Evolutionary conservation across 495 filamentous ascomycete species (phyloP), one percentile per base, ranked within the genome.

Genomic region (Hypoxylon perforatum): DNA sequence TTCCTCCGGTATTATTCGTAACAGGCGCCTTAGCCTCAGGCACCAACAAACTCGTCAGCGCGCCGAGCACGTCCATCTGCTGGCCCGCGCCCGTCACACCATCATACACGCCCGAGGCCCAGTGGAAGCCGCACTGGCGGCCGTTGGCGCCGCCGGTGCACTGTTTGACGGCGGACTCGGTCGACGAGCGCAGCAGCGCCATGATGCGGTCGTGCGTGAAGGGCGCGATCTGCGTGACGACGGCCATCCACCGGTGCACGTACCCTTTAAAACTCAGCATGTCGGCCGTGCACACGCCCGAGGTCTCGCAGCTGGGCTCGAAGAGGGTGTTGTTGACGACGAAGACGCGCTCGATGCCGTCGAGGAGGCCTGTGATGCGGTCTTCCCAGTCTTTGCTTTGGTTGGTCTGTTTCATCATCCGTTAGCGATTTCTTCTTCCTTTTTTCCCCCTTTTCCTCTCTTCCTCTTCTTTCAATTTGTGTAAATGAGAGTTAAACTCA

Each of bases 241-340:
- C 78, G n/a, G 87, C 87, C 76, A 96, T 84, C 90, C 92, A 96
- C 21, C 93, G 90, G 19, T 91, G 80, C 14, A 94, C 80, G 78
- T 93, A 96, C 33, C 91, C 91, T 77, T 95, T 96, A 86, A 94
- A 96, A 38, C 88, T 91, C 41, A 84, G 84, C 80, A 93, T 91
- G 70, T 95, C 92, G 38, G 87, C 85, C 57, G 91, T 86, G 79
- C 92, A 94, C 68, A 83, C 57, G 78, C 77, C 62, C n/a, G n/a
- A n/a, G 69, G 72, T 75, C 73, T 94, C 92, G 78, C 92, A 95
- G 21, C 86, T 83, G 19, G 84, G 71, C 73, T 95, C 92, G 66
- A 83, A 85, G 19, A 84, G 75, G 7, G 80, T 77, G 19, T 81
- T 77, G 11, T 82, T 63, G 14, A 81, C 73, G 73, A 85, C 85